Base-by-base conservation (phyloP, 2,329 filamentous ascomycete genomes). In the Dactylellina haptotyla region DNA sequence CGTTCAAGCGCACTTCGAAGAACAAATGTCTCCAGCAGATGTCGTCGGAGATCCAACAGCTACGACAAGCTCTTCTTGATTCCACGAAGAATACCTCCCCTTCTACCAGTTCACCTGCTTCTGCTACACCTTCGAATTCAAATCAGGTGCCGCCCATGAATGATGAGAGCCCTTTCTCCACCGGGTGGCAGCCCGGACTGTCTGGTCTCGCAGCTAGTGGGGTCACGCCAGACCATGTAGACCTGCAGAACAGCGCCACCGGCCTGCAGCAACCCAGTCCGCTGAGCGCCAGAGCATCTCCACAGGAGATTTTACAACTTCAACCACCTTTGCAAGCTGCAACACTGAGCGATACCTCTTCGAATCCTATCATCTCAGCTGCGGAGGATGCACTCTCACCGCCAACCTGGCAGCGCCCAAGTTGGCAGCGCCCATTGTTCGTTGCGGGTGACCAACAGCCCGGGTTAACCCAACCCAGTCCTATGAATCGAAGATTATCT, bases 21-120 rank as follows among this genome's bases (percentile, higher is more conserved):
- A 56, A 54, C 48, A 65, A 65, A 37, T 65, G 61, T 34, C 48
- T 65, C 37, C 61, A 65, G 37, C 48, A 65, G n/a, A 65, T 65
- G 61, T 65, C 61, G 28, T 56, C 61, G 9, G 61, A 65, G 25
- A 65, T 65, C n/a, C 61, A 65, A 46, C 61, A 65, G 41, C 26
- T 65, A 26, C 61, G 61, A 16, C 61, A 65, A 39, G 61, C 61
- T 4, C 37, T 56, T 8, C 28, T 65, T 20, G 61, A 65, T 46
- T 45, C 48, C 14, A 56, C 12, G 6, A 32, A 25, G 12, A 54
- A 34, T 4, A 34, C 9, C 26, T 63, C 58, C 26, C 46, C 61
- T 20, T 65, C 48, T 32, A 18, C 61, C 32, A n/a, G n/a, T n/a
- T 65, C 61, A 20, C 23, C 45, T 18, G 23, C 30, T 14, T 32